phyloP scores from a whole-genome alignment of 805 yeast genomes.

The Pichia paraexigua region DNA sequence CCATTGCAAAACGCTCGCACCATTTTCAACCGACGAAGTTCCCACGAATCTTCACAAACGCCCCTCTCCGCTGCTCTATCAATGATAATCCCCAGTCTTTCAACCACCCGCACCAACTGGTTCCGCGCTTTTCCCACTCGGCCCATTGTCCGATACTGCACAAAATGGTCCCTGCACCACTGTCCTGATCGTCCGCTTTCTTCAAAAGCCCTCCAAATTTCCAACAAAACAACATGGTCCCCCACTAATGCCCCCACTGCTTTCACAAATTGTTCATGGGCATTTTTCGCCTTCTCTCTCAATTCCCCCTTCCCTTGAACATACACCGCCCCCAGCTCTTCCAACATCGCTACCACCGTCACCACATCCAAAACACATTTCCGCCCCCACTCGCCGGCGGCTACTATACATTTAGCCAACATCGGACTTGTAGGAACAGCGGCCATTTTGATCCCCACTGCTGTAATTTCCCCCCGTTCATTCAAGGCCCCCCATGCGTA shows the following conservation, averaged over 20 bases:
- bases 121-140: neutral
- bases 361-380: conserved; percentile 62
- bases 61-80: neutral
- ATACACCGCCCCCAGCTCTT: conserved; percentile 66
- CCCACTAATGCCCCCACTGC: neutral
- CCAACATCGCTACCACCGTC: conserved; percentile 74
- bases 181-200: neutral
- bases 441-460: conserved; percentile 77
- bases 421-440: conserved; percentile 90
- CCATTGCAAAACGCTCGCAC: neutral
- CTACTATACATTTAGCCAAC: conserved; percentile 65
- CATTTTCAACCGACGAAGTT: neutral
- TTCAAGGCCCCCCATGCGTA: conserved; percentile 84
- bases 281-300: conserved; percentile 56
- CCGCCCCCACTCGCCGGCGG: conserved; percentile 38
- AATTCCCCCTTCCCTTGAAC: conserved; percentile 57
- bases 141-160: neutral
- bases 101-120: neutral
- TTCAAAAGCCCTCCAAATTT: neutral
- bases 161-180: neutral
- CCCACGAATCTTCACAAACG: neutral
- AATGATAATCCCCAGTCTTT: neutral
- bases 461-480: conserved; percentile 68
- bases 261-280: conserved; percentile 44
- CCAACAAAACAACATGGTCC: neutral